Evolutionary conservation across 768 basidiomycete genomes (phyloP), one percentile per base, ranked within the genome.

Genomic region (Boletus vinaceobasis): DNA sequence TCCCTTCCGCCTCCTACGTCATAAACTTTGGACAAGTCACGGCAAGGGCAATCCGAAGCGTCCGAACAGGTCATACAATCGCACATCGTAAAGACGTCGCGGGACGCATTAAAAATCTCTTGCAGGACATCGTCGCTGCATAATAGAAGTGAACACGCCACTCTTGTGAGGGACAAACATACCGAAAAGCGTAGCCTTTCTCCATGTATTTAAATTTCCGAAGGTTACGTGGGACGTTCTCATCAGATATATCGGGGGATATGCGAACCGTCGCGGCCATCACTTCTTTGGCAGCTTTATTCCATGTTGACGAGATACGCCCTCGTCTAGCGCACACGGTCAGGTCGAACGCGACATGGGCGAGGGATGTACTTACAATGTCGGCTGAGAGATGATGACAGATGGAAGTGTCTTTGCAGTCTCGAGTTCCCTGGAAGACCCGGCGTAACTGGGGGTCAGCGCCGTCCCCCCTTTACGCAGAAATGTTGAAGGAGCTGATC

Each of bases 201-300:
- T 87, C 86, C 13, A 83, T 56, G 61, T 86, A 87, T 51, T 54
- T 50, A 49, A 87, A 87, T 15, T 62, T 62, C 0, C 67, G 56
- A 5, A 72, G 63, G n/a, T 81, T 60, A 4, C 59, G 66, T 0
- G 84, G 84, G 4, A 78, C 60, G 11, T 75, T 70, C 36, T 67
- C 71, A 31, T 62, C 68, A 53, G 63, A 67, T n/a, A 77, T 63
- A 17, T 66, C 57, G 32, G 69, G 66, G 15, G 69, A 69, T 53
- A 77, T 70, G 15, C 60, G 66, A 26, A 77, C 58, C 5, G 58
- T 49, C 15, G 71, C 70, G 7, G 77, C 74, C 50, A 54, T 60
- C 2, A 50, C 64, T 10, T 60, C 55, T 43, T 29, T 59, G 23
- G 66, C 66, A 10, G 62, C 62, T 47, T 55, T 61, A 31, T 61